Evolutionary conservation across 1,284 basidiomycete genomes (phyloP).

Genomic region (Microbotryum violaceum): DNA sequence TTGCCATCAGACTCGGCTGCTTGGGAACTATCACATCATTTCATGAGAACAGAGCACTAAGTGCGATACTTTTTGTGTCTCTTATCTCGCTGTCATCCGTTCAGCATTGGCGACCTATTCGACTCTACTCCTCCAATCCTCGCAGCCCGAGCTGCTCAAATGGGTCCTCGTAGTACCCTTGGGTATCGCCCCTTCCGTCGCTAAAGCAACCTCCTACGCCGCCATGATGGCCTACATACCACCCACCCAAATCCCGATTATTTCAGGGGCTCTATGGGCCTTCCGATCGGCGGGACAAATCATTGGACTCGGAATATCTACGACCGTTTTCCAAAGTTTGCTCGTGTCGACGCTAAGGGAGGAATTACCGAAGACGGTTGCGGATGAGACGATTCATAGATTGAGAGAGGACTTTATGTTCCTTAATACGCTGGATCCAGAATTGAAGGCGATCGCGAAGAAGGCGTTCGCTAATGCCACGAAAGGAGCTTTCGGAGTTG

Average conservation of each 20-base stretch:
- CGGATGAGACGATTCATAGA: no score
- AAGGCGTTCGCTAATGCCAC: no score
- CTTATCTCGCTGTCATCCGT: no score
- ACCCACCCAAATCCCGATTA: slow-evolving; percentile 43
- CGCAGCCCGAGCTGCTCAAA: not conserved
- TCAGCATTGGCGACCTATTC: not conserved
- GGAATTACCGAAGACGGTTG: no score
- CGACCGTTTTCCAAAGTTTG: no score
- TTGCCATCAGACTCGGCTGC: not conserved
- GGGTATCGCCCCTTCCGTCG: slow-evolving; percentile 7
- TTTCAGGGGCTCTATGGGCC: slow-evolving; percentile 69
- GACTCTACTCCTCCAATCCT: not conserved
- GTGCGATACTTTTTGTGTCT: not conserved
- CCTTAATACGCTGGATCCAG: no score
- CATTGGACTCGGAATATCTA: slow-evolving; percentile 53
- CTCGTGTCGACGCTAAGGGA: no score
- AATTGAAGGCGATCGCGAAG: no score
- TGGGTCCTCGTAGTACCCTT: slow-evolving; percentile 10
- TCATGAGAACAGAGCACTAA: not conserved
- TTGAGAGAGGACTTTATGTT: no score
- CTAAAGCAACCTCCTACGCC: slow-evolving; percentile 69
- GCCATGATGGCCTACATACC: slow-evolving; percentile 64
- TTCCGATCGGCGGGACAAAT: slow-evolving; percentile 69
- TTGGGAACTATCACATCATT: not conserved
- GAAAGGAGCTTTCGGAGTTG: no score